Percentiles rank a stretch among this genome's conserved stretches.
Conservation (phyloP, 441 rosid species). For the Isatis lusitanica region DNA sequence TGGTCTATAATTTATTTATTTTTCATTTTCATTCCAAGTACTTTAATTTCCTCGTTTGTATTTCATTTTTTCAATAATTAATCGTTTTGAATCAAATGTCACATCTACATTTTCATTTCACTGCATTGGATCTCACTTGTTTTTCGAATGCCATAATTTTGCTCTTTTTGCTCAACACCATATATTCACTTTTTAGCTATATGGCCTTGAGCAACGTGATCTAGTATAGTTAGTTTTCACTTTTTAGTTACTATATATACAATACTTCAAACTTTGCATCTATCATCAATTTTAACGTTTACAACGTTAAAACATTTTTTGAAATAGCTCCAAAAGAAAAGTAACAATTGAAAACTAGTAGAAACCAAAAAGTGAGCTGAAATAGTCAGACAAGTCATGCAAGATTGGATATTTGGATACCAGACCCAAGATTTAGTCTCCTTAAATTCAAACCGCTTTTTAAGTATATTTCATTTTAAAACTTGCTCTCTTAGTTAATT, state of each 20-base stretch:
- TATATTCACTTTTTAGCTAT: no score
- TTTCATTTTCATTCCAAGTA: not conserved
- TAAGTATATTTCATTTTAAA: not conserved
- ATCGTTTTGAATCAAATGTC: not conserved
- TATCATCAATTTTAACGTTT: not conserved
- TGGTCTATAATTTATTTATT: not conserved
- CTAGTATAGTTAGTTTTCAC: not conserved
- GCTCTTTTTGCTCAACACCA: no score
- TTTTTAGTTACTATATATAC: not conserved
- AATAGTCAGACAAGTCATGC: constrained; percentile 25
- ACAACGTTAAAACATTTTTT: not conserved
- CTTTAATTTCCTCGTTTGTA: not conserved
- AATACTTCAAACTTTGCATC: not conserved
- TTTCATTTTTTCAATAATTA: not conserved
- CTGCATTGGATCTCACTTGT: not conserved
- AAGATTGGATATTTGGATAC: constrained; percentile 23
- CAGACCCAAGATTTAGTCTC: constrained; percentile 26
- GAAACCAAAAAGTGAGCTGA: constrained; percentile 7
- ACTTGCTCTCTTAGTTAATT: not conserved
- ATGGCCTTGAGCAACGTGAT: no score
- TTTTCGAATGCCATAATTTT: not conserved
- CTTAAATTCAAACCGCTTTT: constrained; percentile 4
- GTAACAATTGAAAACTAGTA: not conserved
- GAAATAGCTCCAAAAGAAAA: no score
- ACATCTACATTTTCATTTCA: not conserved